A percentile compares a stretch with the other conserved stretches of the same genome.
Evolutionary conservation across 2,329 filamentous ascomycete species (phyloP).

Genomic region (Epicoccum sorghinum): DNA sequence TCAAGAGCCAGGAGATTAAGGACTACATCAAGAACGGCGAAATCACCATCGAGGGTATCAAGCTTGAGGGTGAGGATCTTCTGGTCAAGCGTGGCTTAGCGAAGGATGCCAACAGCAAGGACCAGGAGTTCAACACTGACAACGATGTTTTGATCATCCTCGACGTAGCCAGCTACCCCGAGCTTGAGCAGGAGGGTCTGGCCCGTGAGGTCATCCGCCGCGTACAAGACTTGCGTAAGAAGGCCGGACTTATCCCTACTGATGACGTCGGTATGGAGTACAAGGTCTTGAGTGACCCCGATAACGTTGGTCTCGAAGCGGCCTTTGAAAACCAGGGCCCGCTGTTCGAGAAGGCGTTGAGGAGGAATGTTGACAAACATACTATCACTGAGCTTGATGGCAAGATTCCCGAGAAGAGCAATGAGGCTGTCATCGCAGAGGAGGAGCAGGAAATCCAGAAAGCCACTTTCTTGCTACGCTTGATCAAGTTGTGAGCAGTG

Average conservation of each 20-base stretch:
- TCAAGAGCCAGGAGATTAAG: conserved; percentile 83
- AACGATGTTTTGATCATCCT: conserved; percentile 89
- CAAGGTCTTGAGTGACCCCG: conserved; percentile 77
- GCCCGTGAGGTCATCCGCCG: conserved; percentile 92
- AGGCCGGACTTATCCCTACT: conserved; percentile 85
- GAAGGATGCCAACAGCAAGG: conserved; percentile 71
- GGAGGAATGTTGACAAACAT: conserved; percentile 77
- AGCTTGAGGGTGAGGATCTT: conserved; percentile 80
- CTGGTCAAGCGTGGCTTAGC: conserved; percentile 80
- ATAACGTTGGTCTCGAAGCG: conserved; percentile 72
- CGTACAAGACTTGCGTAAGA: conserved; percentile 91
- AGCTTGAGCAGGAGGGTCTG: conserved; percentile 85
- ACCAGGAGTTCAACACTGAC: conserved; percentile 86
- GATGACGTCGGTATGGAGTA: conserved; percentile 98
- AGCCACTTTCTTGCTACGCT: conserved; percentile 76
- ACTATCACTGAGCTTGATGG: conserved; percentile 65
- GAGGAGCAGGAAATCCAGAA: conserved; percentile 88
- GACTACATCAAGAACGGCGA: conserved; percentile 74
- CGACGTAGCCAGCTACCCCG: conserved; percentile 80
- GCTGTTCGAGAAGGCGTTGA: conserved; percentile 76
- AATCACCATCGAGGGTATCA: conserved; percentile 85
- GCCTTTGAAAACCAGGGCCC: conserved; percentile 72
- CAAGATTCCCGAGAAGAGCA: conserved; percentile 58
- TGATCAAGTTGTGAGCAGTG: conserved; percentile 69
- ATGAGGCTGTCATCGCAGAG: conserved; percentile 70